Base-by-base conservation (phyloP, 2,329 filamentous ascomycete species). In the Xylariomycetidae sp. region DNA sequence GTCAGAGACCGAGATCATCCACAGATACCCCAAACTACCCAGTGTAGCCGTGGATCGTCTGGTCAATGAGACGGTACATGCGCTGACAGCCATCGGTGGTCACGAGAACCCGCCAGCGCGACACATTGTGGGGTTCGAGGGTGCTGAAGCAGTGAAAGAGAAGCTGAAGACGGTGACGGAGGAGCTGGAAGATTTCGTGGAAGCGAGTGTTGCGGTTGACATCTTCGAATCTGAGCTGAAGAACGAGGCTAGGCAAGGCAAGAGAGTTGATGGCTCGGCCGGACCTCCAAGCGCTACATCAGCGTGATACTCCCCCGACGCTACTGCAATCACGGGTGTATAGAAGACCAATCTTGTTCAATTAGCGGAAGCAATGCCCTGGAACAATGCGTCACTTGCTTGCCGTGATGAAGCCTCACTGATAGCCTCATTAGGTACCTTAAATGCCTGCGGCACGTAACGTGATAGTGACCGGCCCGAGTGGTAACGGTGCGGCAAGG, bases 151-250 rank as follows among this genome's bases (percentile, higher is more conserved):
- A 25, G 90, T 96, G 24, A 93, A 90, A 58, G 92, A 96, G 63
- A 96, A 96, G 63, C 66, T 98, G 35, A 95, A 93, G 65, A 95
- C 88, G 2, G 86, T 95, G 3, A 94, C 87, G 43, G 89, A 96
- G 57, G 92, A 96, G 64, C 65, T 96, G 36, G 92, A 96, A 58
- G 92, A 96, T 47, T 96, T 96, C 59, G 82, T 95, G 18, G 87
- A 94, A 49, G 82, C 88, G 17, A 95, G 88, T 51, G 71, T 83
- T 44, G 82, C 85, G 0, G 88, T 92, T 12, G 89, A 95, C 56
- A 84, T 87, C 18, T 75, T 74, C 39, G 72, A 76, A 25, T 73
- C 64, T 47, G 70, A 74, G 52, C 53, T 75, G 22, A 68, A 68
- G 39, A 60, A 59, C 2, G 72, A 76, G 51, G 72, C 68, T 3